These are phyloP conservation scores for Cladosporium sp. DNA, from an alignment of 2,329 filamentous ascomycete genomes.

Conservation along the genomic window DNA sequence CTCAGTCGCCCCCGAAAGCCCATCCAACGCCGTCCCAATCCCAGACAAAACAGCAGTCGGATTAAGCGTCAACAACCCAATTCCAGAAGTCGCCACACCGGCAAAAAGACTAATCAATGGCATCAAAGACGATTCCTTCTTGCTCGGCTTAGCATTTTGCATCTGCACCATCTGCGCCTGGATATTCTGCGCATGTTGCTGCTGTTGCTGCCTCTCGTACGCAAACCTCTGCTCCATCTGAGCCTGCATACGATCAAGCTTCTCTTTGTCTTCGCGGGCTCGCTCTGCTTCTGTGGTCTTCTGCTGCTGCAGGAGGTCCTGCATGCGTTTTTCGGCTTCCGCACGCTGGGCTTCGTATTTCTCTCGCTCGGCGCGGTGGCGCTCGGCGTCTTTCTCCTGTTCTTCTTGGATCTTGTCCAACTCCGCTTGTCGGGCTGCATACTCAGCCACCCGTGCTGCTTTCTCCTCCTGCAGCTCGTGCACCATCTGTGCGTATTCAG, in stretches of 20 bases:
- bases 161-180: conserved; percentile 10
- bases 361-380: conserved; percentile 8
- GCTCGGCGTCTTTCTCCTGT: conserved; percentile 5
- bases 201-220: conserved; percentile 7
- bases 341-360: conserved; percentile 1
- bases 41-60: conserved; percentile 4
- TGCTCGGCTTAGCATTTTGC: conserved; percentile 5
- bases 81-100: conserved; percentile 2
- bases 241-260: conserved; percentile 4
- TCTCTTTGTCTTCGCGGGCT: conserved; percentile 8
- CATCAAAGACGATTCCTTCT: conserved; percentile 7
- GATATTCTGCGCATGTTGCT: background rate
- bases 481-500: conserved; percentile 1
- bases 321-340: conserved; percentile 10
- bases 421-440: background rate
- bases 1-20: conserved; percentile 3
- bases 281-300: conserved; percentile 8
- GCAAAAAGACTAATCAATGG: conserved; percentile 8
- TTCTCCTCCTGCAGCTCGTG: conserved; percentile 2
- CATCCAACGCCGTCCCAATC: conserved; percentile 6
- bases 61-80: conserved; percentile 10
- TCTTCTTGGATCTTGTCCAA: conserved; percentile 2
- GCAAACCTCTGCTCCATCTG: conserved; percentile 12
- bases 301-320: conserved; percentile 6
- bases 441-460: background rate